Base-by-base conservation (phyloP, 805 yeast genomes). In the Sugiyamaella marilandica region DNA sequence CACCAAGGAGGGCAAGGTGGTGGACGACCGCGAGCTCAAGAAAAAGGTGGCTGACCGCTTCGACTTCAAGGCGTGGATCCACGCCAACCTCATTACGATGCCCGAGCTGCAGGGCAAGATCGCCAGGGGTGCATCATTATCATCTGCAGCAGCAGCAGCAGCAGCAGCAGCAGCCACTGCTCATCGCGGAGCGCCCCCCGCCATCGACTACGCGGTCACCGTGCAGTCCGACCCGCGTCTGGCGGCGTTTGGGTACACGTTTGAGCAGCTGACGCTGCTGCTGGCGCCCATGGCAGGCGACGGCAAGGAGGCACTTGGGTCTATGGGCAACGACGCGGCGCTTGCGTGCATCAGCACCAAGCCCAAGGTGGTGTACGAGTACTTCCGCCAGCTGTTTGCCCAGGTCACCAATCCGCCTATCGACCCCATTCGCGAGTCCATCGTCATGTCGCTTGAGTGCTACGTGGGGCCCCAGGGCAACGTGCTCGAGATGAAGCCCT, bases 351-450 rank as follows among this genome's bases (percentile, higher is more conserved):
- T 92, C 61, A 85, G 96, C 36, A 92, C 87, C 67, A 95, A 90
- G 71, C 98, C 99, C 41, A 85, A 84, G 61, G 73, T 94, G 57
- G 75, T 89, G 58, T 92, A 87, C 70, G 99, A 94, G 65, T 92
- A 92, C 74, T 94, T 92, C 78, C 83, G 96, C 65, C 96, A 92
- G 70, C 78, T 92, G 65, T 92, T 92, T 74, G 99, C 99, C 18
- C 99, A 92, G 73, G 99, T 92, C 52, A 92, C 99, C 32, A 92
- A 92, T 73, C 99, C 99, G 53, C 98, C 99, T 48, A 94, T 92
- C 67, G 99, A 92, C 70, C 98, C 99, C 49, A 94, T 92, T 63
- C 84, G 98, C 70, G 99, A 92, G 74, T 84, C 85, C 55, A 87
- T 92, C 62, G 98, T 94, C 65, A 92, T 92, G 99, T 88, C 97